Conservation (phyloP, 371 early-diverging fungal genomes). For the Mortierella sp. region DNA sequence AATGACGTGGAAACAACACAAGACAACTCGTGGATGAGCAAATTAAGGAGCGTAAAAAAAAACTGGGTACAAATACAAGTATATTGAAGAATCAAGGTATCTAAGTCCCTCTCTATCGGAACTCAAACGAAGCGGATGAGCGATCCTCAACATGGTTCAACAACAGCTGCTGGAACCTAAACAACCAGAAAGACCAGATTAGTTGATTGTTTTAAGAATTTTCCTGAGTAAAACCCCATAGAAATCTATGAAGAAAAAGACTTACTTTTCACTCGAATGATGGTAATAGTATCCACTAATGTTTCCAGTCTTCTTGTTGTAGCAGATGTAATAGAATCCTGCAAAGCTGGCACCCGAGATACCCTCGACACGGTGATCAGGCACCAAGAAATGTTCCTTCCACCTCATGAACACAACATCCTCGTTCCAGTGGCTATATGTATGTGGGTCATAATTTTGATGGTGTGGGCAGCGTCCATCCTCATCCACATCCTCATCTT, state of each 20-base stretch:
- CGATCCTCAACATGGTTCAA: slow-evolving; percentile 73
- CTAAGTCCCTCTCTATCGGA: slow-evolving; percentile 60
- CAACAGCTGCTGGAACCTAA: slow-evolving; percentile 84
- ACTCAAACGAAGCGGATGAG: slow-evolving; percentile 69
- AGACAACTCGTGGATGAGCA: background rate
- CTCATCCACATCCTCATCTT: slow-evolving; percentile 5
- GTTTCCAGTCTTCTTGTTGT: slow-evolving; percentile 76
- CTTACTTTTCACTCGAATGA: slow-evolving; percentile 52
- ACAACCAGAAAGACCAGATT: background rate
- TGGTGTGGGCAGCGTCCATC: slow-evolving; percentile 13
- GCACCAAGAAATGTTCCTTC: slow-evolving; percentile 97
- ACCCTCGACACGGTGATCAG: slow-evolving; percentile 88
- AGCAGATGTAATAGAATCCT: slow-evolving; percentile 96
- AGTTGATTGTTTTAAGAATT: background rate
- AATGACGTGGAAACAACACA: background rate
- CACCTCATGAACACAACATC: slow-evolving; percentile 95
- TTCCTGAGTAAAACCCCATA: background rate
- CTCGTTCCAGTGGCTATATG: slow-evolving; percentile 75
- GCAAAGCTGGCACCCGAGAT: slow-evolving; percentile 95
- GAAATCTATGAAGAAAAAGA: too few relatives aligned
- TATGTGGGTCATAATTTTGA: slow-evolving; percentile 30
- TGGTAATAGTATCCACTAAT: slow-evolving; percentile 93
- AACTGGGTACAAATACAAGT: background rate
- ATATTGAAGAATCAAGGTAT: background rate
- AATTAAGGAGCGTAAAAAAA: too few relatives aligned